Evolutionary conservation across 345 rosid species (phyloP).

Genomic region (Eucalyptus albens): DNA sequence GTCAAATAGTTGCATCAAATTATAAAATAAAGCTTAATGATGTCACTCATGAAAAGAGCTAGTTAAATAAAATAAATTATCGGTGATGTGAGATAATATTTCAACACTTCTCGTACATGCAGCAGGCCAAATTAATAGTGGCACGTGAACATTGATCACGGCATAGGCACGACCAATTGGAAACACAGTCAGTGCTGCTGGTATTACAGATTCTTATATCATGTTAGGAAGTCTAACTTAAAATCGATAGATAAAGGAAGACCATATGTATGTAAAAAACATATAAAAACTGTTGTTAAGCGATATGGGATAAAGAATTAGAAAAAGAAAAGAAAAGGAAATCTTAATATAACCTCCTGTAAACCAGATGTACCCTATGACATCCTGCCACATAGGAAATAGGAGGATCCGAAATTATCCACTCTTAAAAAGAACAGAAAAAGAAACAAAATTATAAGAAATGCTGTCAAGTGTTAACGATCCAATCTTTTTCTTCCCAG

Average conservation of each 20-base stretch:
- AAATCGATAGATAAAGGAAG: fast-evolving
- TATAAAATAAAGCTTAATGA: not conserved
- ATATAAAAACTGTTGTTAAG: not conserved
- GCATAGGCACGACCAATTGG: not conserved
- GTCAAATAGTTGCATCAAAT: not conserved
- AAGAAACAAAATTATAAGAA: not conserved
- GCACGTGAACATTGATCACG: not conserved
- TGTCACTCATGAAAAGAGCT: not conserved
- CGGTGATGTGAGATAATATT: too few species aligned
- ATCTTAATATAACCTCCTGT: not conserved
- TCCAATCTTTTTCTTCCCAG: not conserved
- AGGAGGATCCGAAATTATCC: not conserved
- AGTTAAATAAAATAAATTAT: not conserved
- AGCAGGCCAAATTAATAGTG: not conserved
- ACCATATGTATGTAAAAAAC: not conserved
- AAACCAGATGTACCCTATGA: not conserved
- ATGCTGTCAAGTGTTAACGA: not conserved
- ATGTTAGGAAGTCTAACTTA: not conserved
- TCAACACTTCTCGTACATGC: not conserved
- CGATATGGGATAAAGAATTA: fast-evolving
- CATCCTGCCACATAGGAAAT: not conserved
- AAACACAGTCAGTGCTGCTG: fast-evolving
- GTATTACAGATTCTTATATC: not conserved
- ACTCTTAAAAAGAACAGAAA: not conserved
- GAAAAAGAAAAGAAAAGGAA: not conserved